phyloP scores from a whole-genome alignment of 306 rosid species.

The Cyclanthera cordifolia region DNA sequence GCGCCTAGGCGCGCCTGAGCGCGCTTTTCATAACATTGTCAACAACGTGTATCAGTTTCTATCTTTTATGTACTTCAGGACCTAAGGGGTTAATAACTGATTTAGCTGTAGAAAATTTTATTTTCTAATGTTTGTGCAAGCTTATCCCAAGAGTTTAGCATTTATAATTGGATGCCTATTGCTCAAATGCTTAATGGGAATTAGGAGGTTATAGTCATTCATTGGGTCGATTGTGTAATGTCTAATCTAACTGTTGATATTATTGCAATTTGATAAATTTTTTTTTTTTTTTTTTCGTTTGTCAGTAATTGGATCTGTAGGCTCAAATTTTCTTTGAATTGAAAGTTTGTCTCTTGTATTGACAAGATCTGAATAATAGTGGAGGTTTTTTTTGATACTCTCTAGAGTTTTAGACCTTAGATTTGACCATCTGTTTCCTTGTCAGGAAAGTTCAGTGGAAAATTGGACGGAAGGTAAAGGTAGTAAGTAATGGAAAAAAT shows the following conservation, averaged over 20 bases:
- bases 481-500: background rate
- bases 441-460: background rate
- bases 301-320: background rate
- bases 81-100: no score
- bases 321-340: background rate
- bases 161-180: background rate
- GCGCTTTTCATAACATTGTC: no score
- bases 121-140: background rate
- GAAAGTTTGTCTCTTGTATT: background rate
- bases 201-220: background rate
- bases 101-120: background rate
- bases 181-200: background rate
- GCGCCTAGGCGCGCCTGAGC: no score
- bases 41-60: no score
- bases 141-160: background rate
- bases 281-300: background rate
- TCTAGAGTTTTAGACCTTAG: background rate
- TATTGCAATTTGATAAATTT: background rate
- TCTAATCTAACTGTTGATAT: background rate
- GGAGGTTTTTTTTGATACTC: background rate
- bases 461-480: background rate
- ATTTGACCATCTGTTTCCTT: background rate
- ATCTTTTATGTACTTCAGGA: no score
- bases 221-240: no score
- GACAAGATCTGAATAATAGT: background rate